Evolutionary conservation across 176 grass and related monocot genomes (phyloP).

Genomic region (Areca catechu): DNA sequence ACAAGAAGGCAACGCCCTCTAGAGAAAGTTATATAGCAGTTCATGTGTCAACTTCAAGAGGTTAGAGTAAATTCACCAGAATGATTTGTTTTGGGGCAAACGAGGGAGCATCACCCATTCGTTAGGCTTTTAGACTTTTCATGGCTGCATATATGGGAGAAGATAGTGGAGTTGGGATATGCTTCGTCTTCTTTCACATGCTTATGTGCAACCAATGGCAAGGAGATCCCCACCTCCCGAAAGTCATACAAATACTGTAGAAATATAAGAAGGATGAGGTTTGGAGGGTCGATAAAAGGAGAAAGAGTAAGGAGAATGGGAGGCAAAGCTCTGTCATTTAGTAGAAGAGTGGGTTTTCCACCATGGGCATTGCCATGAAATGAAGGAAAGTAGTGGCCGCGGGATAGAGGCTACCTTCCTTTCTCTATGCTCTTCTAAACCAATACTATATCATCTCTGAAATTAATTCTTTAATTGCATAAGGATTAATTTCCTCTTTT

Average conservation of each 20-base stretch:
- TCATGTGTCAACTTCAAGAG: slow-evolving; percentile 17
- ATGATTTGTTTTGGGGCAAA: slow-evolving; percentile 14
- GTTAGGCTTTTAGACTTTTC: slow-evolving; percentile 1
- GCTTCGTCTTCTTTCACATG: slow-evolving; percentile 26
- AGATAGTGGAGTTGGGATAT: slow-evolving; percentile 22
- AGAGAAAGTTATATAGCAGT: slow-evolving; percentile 14
- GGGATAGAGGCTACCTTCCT: no score
- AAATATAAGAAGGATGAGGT: background rate
- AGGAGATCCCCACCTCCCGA: slow-evolving; percentile 1
- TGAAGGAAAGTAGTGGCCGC: no score
- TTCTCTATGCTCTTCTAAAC: no score
- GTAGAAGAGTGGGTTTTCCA: no score
- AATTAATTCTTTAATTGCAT: no score
- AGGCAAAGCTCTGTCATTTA: no score
- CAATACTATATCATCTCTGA: no score
- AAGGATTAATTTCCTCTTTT: no score
- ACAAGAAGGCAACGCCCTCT: slow-evolving; percentile 6
- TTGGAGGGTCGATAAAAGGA: no score
- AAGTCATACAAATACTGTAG: slow-evolving; percentile 11
- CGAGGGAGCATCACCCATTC: slow-evolving; percentile 7
- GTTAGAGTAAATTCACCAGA: slow-evolving; percentile 3
- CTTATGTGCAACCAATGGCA: slow-evolving; percentile 17
- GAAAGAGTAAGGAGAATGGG: no score
- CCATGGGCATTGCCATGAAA: no score
- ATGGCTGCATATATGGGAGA: slow-evolving; percentile 22